Base-by-base conservation (phyloP, 805 yeast species). In the Hanseniaspora guilliermondii region DNA sequence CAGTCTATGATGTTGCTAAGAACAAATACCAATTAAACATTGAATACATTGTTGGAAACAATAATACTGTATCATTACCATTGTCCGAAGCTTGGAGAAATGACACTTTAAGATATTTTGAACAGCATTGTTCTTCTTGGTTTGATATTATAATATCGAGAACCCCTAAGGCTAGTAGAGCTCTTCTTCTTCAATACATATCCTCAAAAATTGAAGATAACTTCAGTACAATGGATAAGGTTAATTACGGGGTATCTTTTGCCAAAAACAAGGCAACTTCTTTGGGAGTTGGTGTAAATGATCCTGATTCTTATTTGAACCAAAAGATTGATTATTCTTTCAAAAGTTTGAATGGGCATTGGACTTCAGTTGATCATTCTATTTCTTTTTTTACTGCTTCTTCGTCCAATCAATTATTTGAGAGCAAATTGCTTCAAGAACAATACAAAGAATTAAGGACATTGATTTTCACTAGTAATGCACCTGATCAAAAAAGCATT, bases 231-330 rank as follows among this genome's bases (percentile, higher is more conserved):
- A 58, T 64, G 65, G 59, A 75, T 66, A 60, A 70, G 76, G 85
- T 41, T 21, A 82, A 85, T 55, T 81, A 76, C 62, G 97, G 97
- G 53, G 83, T 88, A 48, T 82, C 95, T 0, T 86, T 91, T 73
- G 97, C 98, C 0, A 70, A 89, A 56, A 93, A 86, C 59, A 77
- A 87, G 82, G 95, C 95, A 1, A 87, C 93, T 4, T 66, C 77
- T 4, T 76, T 87, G 12, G 69, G 81, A n/a, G 73, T 82, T 19
- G 74, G 73, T 30, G 94, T 87, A 61, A 14, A 16, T 36, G 55
- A 52, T 12, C 70, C 82, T 44, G 93, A 85, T 61, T 66, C 82
- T 30, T 74, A 78, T 2, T 75, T 76, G 42, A 70, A 52, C 24
- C 44, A 44, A 22, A 14, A 44, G 30, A 37, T 52, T 25, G 49